Percentiles rank a stretch among this genome's conserved stretches.
Evolutionary conservation across 371 early-diverging fungal species (phyloP).

Genomic region (Mortierella sp.): DNA sequence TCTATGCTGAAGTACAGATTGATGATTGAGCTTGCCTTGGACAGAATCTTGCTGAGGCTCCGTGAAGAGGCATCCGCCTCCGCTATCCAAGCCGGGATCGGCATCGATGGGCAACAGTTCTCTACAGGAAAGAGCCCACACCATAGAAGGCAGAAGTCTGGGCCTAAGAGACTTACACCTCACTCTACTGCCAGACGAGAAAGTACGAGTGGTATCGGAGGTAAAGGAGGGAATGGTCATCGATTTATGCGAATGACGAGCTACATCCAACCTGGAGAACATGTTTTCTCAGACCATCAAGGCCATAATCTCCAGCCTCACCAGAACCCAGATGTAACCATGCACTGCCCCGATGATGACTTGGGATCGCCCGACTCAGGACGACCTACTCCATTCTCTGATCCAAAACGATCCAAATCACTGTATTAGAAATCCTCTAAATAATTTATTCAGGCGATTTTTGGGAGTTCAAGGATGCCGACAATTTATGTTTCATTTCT

Average conservation of each 20-base stretch:
- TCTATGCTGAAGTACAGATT: slow-evolving; percentile 80
- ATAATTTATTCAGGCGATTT: background rate
- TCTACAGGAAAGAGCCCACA: slow-evolving; percentile 4
- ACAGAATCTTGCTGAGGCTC: slow-evolving; percentile 58
- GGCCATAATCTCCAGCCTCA: slow-evolving; percentile 7
- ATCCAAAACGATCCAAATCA: slow-evolving; percentile 48
- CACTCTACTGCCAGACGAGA: slow-evolving; percentile 24
- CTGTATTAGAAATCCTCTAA: slow-evolving; percentile 16
- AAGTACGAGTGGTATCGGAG: slow-evolving; percentile 25
- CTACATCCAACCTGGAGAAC: slow-evolving; percentile 22
- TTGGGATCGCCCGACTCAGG: slow-evolving; percentile 13
- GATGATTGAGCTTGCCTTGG: slow-evolving; percentile 82
- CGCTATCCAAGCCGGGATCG: slow-evolving; percentile 35
- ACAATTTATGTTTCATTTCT: background rate
- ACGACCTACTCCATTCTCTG: slow-evolving; percentile 22
- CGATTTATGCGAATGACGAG: slow-evolving; percentile 32
- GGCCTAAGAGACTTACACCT: slow-evolving; percentile 31
- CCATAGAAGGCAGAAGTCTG: slow-evolving; percentile 48
- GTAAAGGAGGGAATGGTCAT: background rate
- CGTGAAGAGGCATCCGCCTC: slow-evolving; percentile 42
- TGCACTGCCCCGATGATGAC: slow-evolving; percentile 9
- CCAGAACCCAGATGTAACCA: slow-evolving; percentile 5
- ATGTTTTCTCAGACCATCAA: slow-evolving; percentile 12
- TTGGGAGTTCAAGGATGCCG: background rate
- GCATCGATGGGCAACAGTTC: slow-evolving; percentile 22